Evolutionary conservation across 441 rosid species (phyloP).

Genomic region (Erysimum pusillum): DNA sequence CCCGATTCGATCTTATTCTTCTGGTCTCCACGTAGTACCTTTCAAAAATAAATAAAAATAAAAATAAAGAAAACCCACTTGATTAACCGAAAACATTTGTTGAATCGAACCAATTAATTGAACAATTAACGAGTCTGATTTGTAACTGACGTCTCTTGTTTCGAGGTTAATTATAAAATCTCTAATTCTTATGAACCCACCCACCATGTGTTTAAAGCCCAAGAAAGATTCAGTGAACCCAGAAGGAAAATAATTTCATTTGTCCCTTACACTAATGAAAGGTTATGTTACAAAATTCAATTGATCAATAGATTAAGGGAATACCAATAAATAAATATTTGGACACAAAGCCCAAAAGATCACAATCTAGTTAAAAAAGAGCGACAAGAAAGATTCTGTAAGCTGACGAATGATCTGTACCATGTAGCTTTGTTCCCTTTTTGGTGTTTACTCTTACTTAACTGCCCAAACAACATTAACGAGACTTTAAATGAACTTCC

Average conservation of each 20-base stretch:
- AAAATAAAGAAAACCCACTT: conserved; percentile 29
- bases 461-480: conserved; percentile 36
- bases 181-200: conserved; percentile 40
- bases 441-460: conserved; percentile 40
- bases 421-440: conserved; percentile 51
- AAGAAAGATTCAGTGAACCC: conserved; percentile 48
- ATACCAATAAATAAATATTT: conserved; percentile 29
- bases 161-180: conserved; percentile 44
- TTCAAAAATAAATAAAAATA: background rate
- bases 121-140: conserved; percentile 35
- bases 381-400: conserved; percentile 49
- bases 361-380: conserved; percentile 48
- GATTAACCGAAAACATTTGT: conserved; percentile 37
- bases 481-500: background rate
- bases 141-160: conserved; percentile 38
- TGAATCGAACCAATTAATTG: conserved; percentile 41
- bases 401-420: conserved; percentile 49
- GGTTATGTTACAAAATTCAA: conserved; percentile 41
- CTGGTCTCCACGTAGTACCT: conserved; percentile 17
- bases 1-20: conserved; percentile 27
- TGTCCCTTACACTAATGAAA: conserved; percentile 49
- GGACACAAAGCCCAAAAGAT: conserved; percentile 53
- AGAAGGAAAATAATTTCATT: conserved; percentile 30
- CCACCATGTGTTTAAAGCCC: conserved; percentile 45
- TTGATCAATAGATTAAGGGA: conserved; percentile 24